A percentile compares a stretch with the other conserved stretches of the same genome.
Evolutionary conservation across 106 monocot species (phyloP).

Genomic region (Posidonia australis): DNA sequence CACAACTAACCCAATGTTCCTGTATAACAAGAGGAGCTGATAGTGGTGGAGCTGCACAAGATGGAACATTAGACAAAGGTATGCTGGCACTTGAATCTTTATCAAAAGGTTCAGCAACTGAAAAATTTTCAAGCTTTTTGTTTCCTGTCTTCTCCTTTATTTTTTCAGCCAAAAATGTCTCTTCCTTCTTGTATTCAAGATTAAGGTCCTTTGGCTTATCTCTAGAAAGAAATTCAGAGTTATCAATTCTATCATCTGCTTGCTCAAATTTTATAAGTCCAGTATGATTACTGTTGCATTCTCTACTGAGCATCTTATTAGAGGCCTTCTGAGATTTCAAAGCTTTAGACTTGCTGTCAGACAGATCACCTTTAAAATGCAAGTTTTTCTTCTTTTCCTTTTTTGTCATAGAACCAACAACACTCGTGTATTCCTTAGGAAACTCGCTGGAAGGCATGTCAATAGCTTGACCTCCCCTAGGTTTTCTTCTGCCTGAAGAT

Average conservation of each 20-base stretch:
- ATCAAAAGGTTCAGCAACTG: slow-evolving; percentile 8
- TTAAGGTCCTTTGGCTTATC: slow-evolving; percentile 13
- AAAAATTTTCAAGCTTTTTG: slow-evolving; percentile 22
- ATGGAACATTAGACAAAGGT: slow-evolving; percentile 1
- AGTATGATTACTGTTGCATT: not conserved
- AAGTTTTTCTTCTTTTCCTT: slow-evolving; percentile 28
- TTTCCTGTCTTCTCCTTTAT: slow-evolving; percentile 17
- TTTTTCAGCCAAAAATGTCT: slow-evolving; percentile 16
- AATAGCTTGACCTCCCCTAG: slow-evolving; percentile 9
- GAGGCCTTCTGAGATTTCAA: slow-evolving; percentile 11
- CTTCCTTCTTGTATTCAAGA: slow-evolving; percentile 15
- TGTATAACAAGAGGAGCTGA: slow-evolving; percentile 30
- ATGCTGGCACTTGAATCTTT: slow-evolving; percentile 14
- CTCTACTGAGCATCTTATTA: slow-evolving; percentile 6
- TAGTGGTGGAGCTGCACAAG: slow-evolving; percentile 20
- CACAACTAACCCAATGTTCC: slow-evolving; percentile 36
- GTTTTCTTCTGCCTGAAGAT: slow-evolving; percentile 9
- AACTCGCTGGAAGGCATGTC: not conserved
- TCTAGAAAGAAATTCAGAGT: not conserved
- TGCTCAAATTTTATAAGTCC: not conserved
- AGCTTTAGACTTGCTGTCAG: slow-evolving; percentile 11
- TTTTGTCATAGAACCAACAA: not conserved
- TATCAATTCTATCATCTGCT: slow-evolving; percentile 24
- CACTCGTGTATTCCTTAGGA: slow-evolving; percentile 9
- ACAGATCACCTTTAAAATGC: slow-evolving; percentile 8